Conservation (phyloP, 305 asterid species). For the Fraxinus dipetala region DNA sequence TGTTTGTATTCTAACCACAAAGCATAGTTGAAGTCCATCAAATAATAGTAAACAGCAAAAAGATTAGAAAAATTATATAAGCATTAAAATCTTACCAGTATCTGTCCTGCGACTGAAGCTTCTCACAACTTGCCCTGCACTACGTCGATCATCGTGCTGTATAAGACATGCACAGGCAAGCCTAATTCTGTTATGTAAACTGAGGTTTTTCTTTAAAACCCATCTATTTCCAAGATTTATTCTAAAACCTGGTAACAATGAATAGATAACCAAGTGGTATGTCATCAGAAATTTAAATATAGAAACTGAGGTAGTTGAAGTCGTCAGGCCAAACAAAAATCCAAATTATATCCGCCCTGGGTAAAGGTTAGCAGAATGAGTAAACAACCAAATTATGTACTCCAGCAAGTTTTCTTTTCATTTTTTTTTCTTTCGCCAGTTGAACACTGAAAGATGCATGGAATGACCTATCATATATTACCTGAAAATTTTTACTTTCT, state of each 20-base stretch:
- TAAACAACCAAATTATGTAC: background rate
- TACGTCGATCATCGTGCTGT: slow-evolving; percentile 89
- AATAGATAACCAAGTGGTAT: background rate
- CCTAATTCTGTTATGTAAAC: slow-evolving; percentile 69
- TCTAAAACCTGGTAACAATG: background rate
- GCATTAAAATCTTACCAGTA: slow-evolving; percentile 37
- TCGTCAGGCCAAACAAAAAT: slow-evolving; percentile 52
- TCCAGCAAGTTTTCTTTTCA: background rate
- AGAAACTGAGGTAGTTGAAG: slow-evolving; percentile 25
- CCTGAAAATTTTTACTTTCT: background rate
- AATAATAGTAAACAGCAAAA: background rate
- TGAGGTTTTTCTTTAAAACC: slow-evolving; percentile 13
- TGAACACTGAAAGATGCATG: slow-evolving; percentile 5
- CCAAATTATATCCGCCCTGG: slow-evolving; percentile 31
- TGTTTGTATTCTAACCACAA: background rate
- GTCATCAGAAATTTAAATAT: background rate
- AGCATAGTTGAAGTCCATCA: background rate
- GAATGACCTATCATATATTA: background rate
- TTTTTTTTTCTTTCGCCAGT: background rate
- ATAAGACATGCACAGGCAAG: slow-evolving; percentile 83
- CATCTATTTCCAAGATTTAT: background rate
- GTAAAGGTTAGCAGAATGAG: slow-evolving; percentile 12
- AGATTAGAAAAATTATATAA: too few species aligned
- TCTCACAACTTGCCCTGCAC: slow-evolving; percentile 65
- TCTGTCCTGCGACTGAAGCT: slow-evolving; percentile 48